Evolutionary conservation across 768 basidiomycete genomes (phyloP), one percentile per base, ranked within the genome.

Genomic region (Russula lepida): DNA sequence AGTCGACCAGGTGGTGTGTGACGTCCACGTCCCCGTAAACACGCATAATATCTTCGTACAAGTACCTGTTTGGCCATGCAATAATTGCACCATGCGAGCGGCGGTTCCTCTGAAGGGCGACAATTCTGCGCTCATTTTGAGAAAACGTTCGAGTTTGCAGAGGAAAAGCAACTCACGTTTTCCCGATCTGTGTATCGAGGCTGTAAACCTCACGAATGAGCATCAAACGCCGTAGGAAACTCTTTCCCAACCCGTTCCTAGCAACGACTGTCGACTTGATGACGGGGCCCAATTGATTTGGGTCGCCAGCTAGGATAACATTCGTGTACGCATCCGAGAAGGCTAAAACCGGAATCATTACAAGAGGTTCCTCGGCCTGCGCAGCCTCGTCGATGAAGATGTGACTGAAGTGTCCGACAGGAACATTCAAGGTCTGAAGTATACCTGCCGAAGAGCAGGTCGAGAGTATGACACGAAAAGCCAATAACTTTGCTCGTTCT

Each of bases 381-480:
- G 83, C 84, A 6, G 83, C 84, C 62, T 86, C 84, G 64, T 86
- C 84, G 43, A 84, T 71, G 64, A 86, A 81, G 19, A 86, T 80
- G 63, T 85, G 81, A 0, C 70, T 78, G 64, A 81, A 86, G 67
- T 84, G 81, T 0, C 84, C 84, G 15, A 76, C 71, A 32, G 71
- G 68, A 25, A 84, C 41, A 0, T 83, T 83, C 9, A 84, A 64
- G 5, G 74, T 74, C 28, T 78, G 75, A 4, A 79, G 76, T 1
- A 81, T 73, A 5, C 75, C 75, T 0, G 77, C 84, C 0, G 82
- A 79, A 11, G 82, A 64, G 68, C 84, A 85, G 0, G 84, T 86
- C 4, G 81, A 72, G 0, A 85, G 78, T 23, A 86, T 73, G 9
- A 84, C 80, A 3, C 78, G 76, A 67, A 73, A 84, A 33, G 69